Base-by-base conservation (phyloP, 129 eudicot genomes). In the Ambrosia artemisiifolia region DNA sequence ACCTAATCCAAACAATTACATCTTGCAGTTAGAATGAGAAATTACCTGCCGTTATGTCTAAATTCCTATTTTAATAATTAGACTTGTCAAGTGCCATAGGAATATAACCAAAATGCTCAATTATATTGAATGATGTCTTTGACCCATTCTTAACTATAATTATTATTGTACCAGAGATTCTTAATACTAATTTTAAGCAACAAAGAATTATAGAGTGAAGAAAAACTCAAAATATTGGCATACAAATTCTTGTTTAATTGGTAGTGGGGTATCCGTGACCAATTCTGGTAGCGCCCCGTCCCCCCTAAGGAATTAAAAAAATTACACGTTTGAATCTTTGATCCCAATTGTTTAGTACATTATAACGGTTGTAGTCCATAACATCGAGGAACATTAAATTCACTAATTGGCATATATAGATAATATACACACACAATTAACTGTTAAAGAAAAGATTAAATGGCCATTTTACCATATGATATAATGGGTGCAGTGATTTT, bases 201-300 rank as follows among this genome's bases (percentile, higher is more conserved):
- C 3, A 57, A 43, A 49, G 46, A 65, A 19, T 40, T 5, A 57
- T 33, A 49, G 54, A 65, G 19, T 40, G 8, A 57, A 16, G 11
- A 79, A 53, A 67, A 74, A 42, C 53, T 61, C 72, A 73, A 70
- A 60, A 24, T 33, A 64, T 70, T 73, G 77, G 73, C 63, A 14
- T 74, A 44, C 69, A 61, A 83, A 68, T 69, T 62, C 42, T 67
- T 80, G 73, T 20, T 77, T 20, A 53, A 63, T 38, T 46, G n/a
- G n/a, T n/a, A n/a, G n/a, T n/a, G n/a, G n/a, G n/a, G n/a, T n/a
- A n/a, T n/a, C n/a, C n/a, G n/a, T n/a, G n/a, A n/a, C n/a, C n/a
- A n/a, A n/a, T n/a, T n/a, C n/a, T n/a, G n/a, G n/a, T n/a, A n/a
- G n/a, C n/a, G n/a, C n/a, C n/a, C n/a, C n/a, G n/a, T n/a, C n/a